Percentiles rank a stretch among this genome's conserved stretches.
phyloP scores from a whole-genome alignment of 2,329 filamentous ascomycete genomes.

The Arthrinium phaeospermum region DNA sequence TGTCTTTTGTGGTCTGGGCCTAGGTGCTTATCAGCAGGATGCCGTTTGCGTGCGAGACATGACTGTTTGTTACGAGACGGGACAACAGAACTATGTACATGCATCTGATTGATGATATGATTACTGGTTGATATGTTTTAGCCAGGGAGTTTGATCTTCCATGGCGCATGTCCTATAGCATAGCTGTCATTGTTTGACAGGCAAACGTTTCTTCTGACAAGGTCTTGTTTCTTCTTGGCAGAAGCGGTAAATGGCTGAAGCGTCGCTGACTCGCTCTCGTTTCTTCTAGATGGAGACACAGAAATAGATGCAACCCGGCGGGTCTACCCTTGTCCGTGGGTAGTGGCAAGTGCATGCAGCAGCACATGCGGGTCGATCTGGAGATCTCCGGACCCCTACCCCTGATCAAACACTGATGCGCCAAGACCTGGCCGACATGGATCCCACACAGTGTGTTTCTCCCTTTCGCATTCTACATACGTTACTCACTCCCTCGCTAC shows the following conservation, averaged over 20 bases:
- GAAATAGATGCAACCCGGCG: not conserved
- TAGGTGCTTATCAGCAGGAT: not conserved
- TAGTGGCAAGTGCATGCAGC: not conserved
- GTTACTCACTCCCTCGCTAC: not conserved
- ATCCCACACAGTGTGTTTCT: not conserved
- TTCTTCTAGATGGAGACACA: not conserved
- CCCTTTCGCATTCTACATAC: not conserved
- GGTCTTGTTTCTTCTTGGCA: not conserved
- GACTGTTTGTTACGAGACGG: not conserved
- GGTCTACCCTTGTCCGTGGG: not conserved
- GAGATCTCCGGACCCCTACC: not conserved
- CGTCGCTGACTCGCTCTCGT: not conserved
- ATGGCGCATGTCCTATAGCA: not conserved
- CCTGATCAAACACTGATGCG: slow-evolving; percentile 15
- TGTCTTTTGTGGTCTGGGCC: not conserved
- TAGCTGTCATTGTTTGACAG: not conserved
- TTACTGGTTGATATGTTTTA: not conserved
- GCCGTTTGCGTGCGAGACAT: not conserved
- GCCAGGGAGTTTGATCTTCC: not conserved
- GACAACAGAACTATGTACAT: too few relatives aligned
- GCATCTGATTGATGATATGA: too few relatives aligned
- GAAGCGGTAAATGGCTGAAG: not conserved
- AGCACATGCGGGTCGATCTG: not conserved
- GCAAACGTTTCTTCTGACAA: not conserved
- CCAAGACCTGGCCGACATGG: not conserved